A percentile compares a stretch with the other conserved stretches of the same genome.
These are phyloP conservation scores for Ehretia macrophylla DNA, from an alignment of 257 asterid genomes.

Conservation along the genomic window DNA sequence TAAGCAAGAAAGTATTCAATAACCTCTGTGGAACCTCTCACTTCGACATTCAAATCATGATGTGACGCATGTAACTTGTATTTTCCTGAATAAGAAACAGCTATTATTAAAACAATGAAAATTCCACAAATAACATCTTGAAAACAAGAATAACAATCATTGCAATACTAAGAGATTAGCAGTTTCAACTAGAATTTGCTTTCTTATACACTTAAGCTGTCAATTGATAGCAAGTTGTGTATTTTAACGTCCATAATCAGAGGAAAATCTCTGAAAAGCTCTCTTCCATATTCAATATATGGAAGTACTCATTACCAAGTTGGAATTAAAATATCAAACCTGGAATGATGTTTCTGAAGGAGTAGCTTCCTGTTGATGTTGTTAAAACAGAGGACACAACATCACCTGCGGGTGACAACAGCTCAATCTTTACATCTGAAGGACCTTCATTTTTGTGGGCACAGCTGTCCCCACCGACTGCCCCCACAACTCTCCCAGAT, in stretches of 20 bases:
- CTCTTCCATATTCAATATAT: not conserved
- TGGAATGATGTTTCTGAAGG: constrained; percentile 67
- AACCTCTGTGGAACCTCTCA: constrained; percentile 82
- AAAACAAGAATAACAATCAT: too few species aligned
- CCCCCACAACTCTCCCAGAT: constrained; percentile 78
- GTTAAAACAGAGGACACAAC: constrained; percentile 71
- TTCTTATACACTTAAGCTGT: not conserved
- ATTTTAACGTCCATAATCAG: not conserved
- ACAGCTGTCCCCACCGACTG: constrained; percentile 80
- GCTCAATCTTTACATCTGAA: constrained; percentile 70
- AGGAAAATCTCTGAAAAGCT: not conserved
- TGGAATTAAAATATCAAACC: constrained; percentile 27
- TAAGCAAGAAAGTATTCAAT: constrained; percentile 8
- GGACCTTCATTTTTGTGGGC: constrained; percentile 69
- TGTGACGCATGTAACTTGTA: constrained; percentile 73
- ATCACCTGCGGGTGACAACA: constrained; percentile 62
- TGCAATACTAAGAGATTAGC: too few species aligned
- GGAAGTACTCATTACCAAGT: not conserved
- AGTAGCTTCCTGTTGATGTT: constrained; percentile 68
- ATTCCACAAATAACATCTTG: too few species aligned
- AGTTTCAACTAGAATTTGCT: not conserved
- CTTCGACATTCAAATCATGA: constrained; percentile 62
- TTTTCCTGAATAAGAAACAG: constrained; percentile 52
- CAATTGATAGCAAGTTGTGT: not conserved
- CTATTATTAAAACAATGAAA: constrained; percentile 3